Evolutionary conservation across 495 filamentous ascomycete species (phyloP).

Genomic region (Opeltia flavorubescens): DNA sequence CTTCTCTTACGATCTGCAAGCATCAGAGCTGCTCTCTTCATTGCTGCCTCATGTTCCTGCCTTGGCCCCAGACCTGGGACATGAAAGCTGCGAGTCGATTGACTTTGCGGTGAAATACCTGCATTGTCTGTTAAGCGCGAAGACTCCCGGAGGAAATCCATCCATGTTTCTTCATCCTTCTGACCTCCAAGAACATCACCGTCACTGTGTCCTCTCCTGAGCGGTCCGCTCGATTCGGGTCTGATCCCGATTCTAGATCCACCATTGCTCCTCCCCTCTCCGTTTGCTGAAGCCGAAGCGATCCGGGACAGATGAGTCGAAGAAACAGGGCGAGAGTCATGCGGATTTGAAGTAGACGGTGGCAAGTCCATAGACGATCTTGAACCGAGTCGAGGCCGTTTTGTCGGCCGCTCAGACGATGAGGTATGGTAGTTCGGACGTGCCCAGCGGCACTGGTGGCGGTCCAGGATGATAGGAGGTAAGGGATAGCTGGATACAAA

Average conservation of each 20-base stretch:
- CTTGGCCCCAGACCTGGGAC: not conserved
- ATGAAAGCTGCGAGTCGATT: not conserved
- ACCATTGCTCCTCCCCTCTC: not conserved
- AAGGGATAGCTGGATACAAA: not conserved
- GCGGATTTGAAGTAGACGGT: not conserved
- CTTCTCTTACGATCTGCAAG: conserved; percentile 13
- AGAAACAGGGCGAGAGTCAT: not conserved
- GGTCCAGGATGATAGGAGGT: conserved; percentile 9
- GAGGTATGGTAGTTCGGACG: conserved; percentile 4
- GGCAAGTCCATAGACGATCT: conserved; percentile 11
- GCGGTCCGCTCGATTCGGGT: not conserved
- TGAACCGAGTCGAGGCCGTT: conserved; percentile 12
- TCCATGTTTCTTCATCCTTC: conserved; percentile 10
- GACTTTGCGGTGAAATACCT: not conserved
- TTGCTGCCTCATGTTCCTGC: conserved; percentile 3
- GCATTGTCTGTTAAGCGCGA: not conserved
- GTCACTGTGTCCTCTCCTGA: conserved; percentile 16
- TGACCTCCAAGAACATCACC: conserved; percentile 9
- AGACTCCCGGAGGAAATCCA: conserved; percentile 7
- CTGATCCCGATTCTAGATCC: not conserved
- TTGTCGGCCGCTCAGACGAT: conserved; percentile 10
- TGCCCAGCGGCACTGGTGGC: conserved; percentile 1
- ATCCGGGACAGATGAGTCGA: not conserved
- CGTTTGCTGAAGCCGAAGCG: not conserved
- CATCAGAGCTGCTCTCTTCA: conserved; percentile 13